Percentiles rank a stretch among this genome's conserved stretches.
These are phyloP conservation scores for Triglochin maritima DNA, from an alignment of 106 monocot species.

Conservation along the genomic window DNA sequence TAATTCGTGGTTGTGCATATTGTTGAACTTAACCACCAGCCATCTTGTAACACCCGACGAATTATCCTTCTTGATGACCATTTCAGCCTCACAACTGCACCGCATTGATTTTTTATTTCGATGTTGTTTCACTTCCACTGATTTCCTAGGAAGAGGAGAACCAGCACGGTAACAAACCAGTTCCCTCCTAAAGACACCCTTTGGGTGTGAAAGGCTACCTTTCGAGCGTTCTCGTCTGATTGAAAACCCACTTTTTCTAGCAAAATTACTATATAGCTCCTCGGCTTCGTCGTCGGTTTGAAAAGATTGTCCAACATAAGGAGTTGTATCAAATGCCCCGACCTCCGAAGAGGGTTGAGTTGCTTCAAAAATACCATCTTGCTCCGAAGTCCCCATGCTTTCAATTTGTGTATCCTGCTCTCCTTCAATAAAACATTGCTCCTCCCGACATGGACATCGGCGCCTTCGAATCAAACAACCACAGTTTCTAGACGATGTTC, in stretches of 20 bases:
- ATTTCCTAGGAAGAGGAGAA: conserved; percentile 37
- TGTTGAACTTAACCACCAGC: conserved; percentile 61
- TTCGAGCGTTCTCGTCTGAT: conserved; percentile 73
- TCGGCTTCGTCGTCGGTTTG: conserved; percentile 68
- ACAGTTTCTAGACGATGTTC: conserved; percentile 38
- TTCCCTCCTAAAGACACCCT: conserved; percentile 71
- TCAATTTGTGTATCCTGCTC: conserved; percentile 28
- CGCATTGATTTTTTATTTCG: conserved; percentile 55
- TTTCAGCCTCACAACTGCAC: conserved; percentile 75
- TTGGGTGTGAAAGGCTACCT: conserved; percentile 64
- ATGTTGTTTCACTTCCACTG: conserved; percentile 36
- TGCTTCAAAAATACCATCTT: conserved; percentile 17
- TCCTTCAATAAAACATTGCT: conserved; percentile 40
- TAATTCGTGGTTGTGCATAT: conserved; percentile 73
- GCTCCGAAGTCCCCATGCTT: conserved; percentile 8
- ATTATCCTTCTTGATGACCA: conserved; percentile 71
- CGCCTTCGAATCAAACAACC: conserved; percentile 55
- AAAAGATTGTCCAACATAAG: conserved; percentile 60
- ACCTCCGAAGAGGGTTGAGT: conserved; percentile 13
- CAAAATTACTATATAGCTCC: conserved; percentile 61
- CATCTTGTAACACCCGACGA: conserved; percentile 33
- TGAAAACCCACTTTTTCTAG: conserved; percentile 58
- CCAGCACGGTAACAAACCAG: conserved; percentile 85
- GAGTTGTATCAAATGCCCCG: conserved; percentile 15
- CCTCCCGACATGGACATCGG: conserved; percentile 57